Conservation (phyloP, 441 rosid genomes). For the Syzygium malaccense region DNA sequence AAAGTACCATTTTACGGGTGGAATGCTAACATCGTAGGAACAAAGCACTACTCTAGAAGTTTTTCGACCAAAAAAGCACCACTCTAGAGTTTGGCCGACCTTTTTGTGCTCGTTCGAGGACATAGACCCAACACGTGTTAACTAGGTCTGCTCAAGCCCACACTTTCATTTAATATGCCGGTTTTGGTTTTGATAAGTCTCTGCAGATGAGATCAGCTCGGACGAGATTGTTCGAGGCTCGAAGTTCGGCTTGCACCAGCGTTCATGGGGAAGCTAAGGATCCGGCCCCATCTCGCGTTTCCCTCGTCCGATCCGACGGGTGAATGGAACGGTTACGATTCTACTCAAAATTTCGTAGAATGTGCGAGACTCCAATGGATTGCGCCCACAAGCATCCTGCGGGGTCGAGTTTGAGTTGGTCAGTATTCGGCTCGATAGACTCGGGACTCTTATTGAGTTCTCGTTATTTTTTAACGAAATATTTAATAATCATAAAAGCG, state of each 20-base stretch:
- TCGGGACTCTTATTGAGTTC: not conserved
- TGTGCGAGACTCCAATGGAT: no score
- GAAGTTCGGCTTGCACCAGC: not conserved
- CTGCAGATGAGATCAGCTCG: not conserved
- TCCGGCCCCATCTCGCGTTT: not conserved
- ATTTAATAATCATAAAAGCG: not conserved
- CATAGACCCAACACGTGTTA: not conserved
- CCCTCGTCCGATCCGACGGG: not conserved
- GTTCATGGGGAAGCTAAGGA: not conserved
- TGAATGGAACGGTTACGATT: not conserved
- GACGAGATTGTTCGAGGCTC: not conserved
- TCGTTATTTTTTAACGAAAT: not conserved
- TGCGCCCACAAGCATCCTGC: not conserved
- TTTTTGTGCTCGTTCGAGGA: not conserved
- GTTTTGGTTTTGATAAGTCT: not conserved
- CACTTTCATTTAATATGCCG: not conserved
- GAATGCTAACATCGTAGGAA: not conserved
- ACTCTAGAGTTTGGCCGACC: not conserved
- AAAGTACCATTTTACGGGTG: not conserved
- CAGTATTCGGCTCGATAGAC: not conserved
- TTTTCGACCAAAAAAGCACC: no score
- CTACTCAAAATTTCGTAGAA: no score
- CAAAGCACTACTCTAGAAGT: not conserved
- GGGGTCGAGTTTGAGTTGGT: not conserved
- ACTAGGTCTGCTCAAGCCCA: not conserved